These are phyloP conservation scores for Penicillium bialowiezense DNA, from an alignment of 495 filamentous ascomycete species.

Conservation along the genomic window DNA sequence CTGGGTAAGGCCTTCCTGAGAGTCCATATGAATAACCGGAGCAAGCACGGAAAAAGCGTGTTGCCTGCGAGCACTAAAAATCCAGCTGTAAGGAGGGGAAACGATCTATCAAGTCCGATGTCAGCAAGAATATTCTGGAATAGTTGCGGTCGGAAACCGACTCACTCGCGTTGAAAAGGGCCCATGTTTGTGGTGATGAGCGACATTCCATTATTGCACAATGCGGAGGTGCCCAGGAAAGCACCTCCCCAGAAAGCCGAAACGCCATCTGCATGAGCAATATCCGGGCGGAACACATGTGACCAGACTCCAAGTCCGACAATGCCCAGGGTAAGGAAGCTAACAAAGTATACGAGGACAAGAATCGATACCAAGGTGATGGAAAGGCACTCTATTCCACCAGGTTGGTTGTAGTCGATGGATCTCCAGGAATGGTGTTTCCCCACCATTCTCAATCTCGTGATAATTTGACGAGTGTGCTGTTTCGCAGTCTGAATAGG, in stretches of 20 bases:
- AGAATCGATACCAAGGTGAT: constrained; percentile 62
- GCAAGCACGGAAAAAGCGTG: constrained; percentile 71
- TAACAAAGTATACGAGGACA: constrained; percentile 68
- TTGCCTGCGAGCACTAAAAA: constrained; percentile 80
- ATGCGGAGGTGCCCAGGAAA: constrained; percentile 58
- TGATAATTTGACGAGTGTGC: background rate
- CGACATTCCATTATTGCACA: constrained; percentile 85
- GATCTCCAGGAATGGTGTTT: constrained; percentile 30
- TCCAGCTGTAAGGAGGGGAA: constrained; percentile 69
- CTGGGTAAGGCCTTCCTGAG: constrained; percentile 46
- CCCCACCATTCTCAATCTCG: constrained; percentile 19
- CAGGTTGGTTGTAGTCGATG: constrained; percentile 62
- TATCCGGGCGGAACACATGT: constrained; percentile 51
- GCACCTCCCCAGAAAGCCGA: constrained; percentile 55
- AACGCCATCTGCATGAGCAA: constrained; percentile 60
- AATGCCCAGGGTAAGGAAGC: constrained; percentile 68
- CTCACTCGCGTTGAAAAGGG: constrained; percentile 35
- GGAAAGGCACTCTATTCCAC: constrained; percentile 72
- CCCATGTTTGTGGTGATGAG: constrained; percentile 78
- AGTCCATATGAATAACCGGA: constrained; percentile 68
- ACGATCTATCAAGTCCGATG: constrained; percentile 35
- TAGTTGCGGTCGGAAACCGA: background rate
- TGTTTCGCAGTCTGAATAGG: background rate
- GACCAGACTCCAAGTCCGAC: constrained; percentile 71
- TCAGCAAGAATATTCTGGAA: too few relatives aligned